Base-by-base conservation (phyloP, 805 yeast species). In the Komagataella mondaviorum region DNA sequence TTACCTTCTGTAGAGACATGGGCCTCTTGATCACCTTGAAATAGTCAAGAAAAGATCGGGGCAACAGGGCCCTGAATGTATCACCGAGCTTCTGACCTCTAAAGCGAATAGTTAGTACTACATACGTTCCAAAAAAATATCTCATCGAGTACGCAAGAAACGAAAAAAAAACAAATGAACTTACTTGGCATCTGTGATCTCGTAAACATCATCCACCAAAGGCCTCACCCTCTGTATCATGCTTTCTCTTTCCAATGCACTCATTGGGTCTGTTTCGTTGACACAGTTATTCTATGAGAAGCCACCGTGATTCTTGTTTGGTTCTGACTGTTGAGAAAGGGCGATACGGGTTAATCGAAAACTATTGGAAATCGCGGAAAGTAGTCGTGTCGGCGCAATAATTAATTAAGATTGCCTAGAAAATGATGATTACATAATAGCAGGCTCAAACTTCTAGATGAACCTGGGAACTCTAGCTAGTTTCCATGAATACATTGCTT, bases 1-100 rank as follows among this genome's bases (percentile, higher is more conserved):
- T 81, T 52, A 90, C 77, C 55, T 84, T 80, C 57, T 82, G 81
- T 55, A 90, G 76, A 6, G 96, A 86, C 60, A 86, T 78, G n/a
- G 97, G 98, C 49, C 77, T 76, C 59, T 73, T 75, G 61, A 91
- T 86, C 51, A 83, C 72, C 57, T 81, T 78, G 69, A 86, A 90
- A 69, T 91, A 91, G 59, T 86, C 96, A 3, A 84, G 77, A 55
- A 73, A 71, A 78, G 82, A 55, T 78, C 81, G 60, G 78, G 74
- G 54, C 76, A 97, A 97, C 43, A 90, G 74, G 46, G 80, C 75
- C 55, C 82, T 85, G 66, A 87, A 87, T 43, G 67, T 58, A 47
- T 60, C 67, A 50, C 63, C 55, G 59, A 72, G 48, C 17, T 12
- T 20, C 23, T n/a, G 48, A 48, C 22, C 45, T 47, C 39, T 24